Evolutionary conservation across 1,139 yeast genomes (phyloP).

Genomic region (Pneumocystis murina): DNA sequence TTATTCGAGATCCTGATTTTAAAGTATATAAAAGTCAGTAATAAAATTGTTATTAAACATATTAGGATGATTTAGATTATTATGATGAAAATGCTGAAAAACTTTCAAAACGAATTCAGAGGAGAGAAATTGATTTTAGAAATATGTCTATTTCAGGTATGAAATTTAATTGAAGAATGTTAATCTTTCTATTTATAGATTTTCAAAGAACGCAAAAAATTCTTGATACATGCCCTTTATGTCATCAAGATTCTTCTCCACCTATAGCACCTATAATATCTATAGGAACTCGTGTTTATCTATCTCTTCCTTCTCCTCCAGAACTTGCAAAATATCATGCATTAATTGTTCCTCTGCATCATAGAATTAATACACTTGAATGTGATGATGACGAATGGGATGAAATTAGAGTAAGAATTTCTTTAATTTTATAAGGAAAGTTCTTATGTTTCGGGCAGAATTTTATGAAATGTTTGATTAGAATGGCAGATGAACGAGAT

Average conservation of each 20-base stretch:
- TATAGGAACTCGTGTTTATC: slow-evolving; percentile 22
- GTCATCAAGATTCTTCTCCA: slow-evolving; percentile 23
- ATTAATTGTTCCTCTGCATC: slow-evolving; percentile 32
- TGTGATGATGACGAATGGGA: slow-evolving; percentile 33
- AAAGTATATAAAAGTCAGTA: background rate
- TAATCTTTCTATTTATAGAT: slow-evolving; percentile 4
- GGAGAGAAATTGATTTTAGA: slow-evolving; percentile 20
- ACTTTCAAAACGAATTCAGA: slow-evolving; percentile 23
- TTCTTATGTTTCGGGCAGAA: slow-evolving; percentile 14
- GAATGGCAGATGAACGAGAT: slow-evolving; percentile 27
- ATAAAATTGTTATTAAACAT: background rate
- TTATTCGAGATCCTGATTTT: slow-evolving; percentile 27
- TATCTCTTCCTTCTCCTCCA: slow-evolving; percentile 27
- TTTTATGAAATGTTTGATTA: slow-evolving; percentile 30
- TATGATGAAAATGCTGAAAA: slow-evolving; percentile 30
- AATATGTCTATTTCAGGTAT: slow-evolving; percentile 22
- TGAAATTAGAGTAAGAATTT: slow-evolving; percentile 25
- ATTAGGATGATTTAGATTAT: slow-evolving; percentile 25
- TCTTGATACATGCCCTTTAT: slow-evolving; percentile 28
- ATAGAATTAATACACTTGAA: slow-evolving; percentile 27
- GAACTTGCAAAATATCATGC: slow-evolving; percentile 25
- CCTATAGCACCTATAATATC: slow-evolving; percentile 21
- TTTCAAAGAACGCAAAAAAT: slow-evolving; percentile 20
- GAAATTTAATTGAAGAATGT: background rate
- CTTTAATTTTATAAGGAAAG: background rate